These are phyloP conservation scores for Alternaria burnsii DNA, from an alignment of 2,329 filamentous ascomycete species.

Conservation along the genomic window DNA sequence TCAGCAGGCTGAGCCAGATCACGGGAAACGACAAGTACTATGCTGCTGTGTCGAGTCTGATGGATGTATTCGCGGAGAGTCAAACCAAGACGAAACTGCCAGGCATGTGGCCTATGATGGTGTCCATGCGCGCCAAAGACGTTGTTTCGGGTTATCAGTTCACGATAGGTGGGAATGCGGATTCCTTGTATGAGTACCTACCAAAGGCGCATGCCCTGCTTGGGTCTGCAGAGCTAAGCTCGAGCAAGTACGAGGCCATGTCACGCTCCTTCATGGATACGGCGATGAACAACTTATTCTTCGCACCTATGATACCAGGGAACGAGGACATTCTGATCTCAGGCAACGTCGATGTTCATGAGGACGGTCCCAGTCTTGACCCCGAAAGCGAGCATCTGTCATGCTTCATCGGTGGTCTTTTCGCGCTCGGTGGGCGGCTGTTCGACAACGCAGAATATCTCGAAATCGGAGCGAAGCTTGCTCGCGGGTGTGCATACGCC, in stretches of 20 bases:
- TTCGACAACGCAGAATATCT: conserved; percentile 63
- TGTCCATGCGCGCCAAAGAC: conserved; percentile 44
- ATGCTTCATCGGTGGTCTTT: conserved; percentile 70
- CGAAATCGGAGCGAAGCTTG: conserved; percentile 64
- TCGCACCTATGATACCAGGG: conserved; percentile 54
- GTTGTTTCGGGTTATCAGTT: conserved; percentile 44
- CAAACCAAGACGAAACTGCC: conserved; percentile 47
- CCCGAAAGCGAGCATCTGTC: conserved; percentile 66
- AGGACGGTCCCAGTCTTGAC: conserved; percentile 36
- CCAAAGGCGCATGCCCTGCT: conserved; percentile 48
- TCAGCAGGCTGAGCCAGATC: conserved; percentile 50
- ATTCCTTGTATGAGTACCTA: conserved; percentile 51
- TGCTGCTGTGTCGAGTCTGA: conserved; percentile 48
- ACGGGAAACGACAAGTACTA: conserved; percentile 49
- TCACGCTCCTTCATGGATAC: conserved; percentile 54
- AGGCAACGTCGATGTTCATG: conserved; percentile 46
- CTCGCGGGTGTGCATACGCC: conserved; percentile 68
- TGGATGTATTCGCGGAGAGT: conserved; percentile 37
- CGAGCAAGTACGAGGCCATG: conserved; percentile 66
- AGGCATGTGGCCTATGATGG: conserved; percentile 51
- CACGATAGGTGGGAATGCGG: conserved; percentile 49
- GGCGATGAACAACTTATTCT: conserved; percentile 59
- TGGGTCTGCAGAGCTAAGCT: conserved; percentile 55
- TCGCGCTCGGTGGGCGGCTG: conserved; percentile 65
- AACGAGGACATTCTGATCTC: conserved; percentile 40